phyloP scores from a whole-genome alignment of 805 yeast genomes.

The Myxozyma monticola region DNA sequence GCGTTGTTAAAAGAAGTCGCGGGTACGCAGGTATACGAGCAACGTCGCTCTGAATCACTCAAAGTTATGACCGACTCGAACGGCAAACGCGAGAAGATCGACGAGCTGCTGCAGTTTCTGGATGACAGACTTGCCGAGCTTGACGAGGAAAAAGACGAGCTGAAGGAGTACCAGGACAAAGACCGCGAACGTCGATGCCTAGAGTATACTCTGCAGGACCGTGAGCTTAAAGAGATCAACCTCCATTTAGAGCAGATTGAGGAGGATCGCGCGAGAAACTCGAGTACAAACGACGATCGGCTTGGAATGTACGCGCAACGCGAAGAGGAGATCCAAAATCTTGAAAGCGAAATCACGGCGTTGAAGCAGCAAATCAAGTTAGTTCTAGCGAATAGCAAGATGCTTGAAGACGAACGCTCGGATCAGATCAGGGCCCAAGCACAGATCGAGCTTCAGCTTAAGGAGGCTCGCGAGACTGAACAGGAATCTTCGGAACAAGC shows the following conservation, averaged over 20 bases:
- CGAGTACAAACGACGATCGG: conserved; percentile 55
- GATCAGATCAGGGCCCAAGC: conserved; percentile 46
- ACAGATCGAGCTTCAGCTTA: conserved; percentile 39
- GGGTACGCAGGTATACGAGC: conserved; percentile 90
- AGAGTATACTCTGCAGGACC: conserved; percentile 73
- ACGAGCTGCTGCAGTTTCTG: conserved; percentile 64
- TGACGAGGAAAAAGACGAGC: conserved; percentile 74
- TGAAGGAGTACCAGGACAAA: conserved; percentile 64
- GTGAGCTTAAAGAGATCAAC: conserved; percentile 67
- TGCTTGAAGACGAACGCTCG: conserved; percentile 50
- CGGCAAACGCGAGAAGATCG: conserved; percentile 68
- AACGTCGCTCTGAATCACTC: conserved; percentile 70
- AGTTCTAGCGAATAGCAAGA: conserved; percentile 56
- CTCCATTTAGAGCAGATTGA: conserved; percentile 63
- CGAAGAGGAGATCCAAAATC: conserved; percentile 43
- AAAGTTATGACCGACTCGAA: conserved; percentile 77
- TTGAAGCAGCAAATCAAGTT: conserved; percentile 53
- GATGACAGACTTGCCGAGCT: conserved; percentile 74
- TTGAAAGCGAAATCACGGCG: conserved; percentile 44
- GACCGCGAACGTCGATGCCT: conserved; percentile 68
- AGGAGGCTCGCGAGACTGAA: conserved; percentile 34
- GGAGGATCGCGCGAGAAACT: conserved; percentile 51
- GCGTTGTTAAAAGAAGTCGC: conserved; percentile 84
- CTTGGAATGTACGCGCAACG: conserved; percentile 60
- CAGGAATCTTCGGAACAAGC: conserved; percentile 23